Base-by-base conservation (phyloP, 2,329 filamentous ascomycete species). In the Trichothecium sympodiale region DNA sequence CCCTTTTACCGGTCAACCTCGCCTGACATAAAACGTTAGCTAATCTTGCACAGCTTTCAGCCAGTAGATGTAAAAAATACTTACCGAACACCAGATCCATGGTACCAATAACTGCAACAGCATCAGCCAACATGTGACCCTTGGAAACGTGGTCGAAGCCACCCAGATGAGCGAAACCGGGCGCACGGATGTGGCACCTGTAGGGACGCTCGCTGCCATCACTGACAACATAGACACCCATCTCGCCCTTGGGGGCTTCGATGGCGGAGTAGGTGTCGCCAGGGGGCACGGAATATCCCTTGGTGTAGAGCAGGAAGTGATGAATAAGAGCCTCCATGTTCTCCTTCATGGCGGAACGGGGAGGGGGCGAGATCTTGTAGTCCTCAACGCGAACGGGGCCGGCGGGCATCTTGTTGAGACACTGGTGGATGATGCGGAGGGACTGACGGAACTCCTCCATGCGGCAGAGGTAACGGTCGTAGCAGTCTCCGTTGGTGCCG, bases 281-380 rank as follows among this genome's bases (percentile, higher is more conserved):
- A 7, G 93, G 91, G 30, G 91, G 91, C 4, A 98, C 91, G 31
- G 86, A 76, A 64, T 98, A 98, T 40, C 91, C 91, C 75, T 98
- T 98, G 61, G 88, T 96, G 71, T 89, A 98, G 36, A 98, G 79
- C 46, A 98, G 67, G 74, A 98, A 98, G 71, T 98, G 91, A 68
- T 98, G 91, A 57, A 98, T 98, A 30, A 98, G 76, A 28, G 91
- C 88, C 68, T 98, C 91, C 93, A 98, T 98, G 71, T 98, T 98
- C 77, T 98, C 91, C 76, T 98, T 98, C 91, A 98, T 98, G 54
- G 91, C 91, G 31, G 85, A 73, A 54, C 91, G 80, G n/a, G 91
- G 93, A 43, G 91, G 91, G 16, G 91, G 91, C 3, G 85, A 83
- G 53, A 98, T 77, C 77, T 98, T 98, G 78, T 96, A 98, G 64